These are phyloP conservation scores for Trichoderma citrinoviride DNA, from an alignment of 2,329 filamentous ascomycete species.

Conservation along the genomic window DNA sequence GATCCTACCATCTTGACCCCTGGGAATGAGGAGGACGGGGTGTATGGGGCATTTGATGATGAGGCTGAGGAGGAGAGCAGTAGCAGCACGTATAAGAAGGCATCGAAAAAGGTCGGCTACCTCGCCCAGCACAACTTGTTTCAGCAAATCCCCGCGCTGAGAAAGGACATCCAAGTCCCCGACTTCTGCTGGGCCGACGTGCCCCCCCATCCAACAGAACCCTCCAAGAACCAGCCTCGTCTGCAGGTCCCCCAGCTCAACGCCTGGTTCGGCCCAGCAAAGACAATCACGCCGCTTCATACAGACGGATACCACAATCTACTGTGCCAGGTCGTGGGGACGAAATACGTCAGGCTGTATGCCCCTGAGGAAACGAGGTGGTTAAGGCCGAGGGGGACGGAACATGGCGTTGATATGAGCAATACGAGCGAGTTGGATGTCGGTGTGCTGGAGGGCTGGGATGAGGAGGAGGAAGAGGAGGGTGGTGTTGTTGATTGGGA, in stretches of 20 bases:
- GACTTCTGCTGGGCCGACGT: slow-evolving; percentile 79
- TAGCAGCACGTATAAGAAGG: no score
- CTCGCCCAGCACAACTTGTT: slow-evolving; percentile 91
- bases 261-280: slow-evolving; percentile 86
- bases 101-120: slow-evolving; percentile 63
- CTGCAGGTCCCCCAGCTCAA: slow-evolving; percentile 69
- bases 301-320: slow-evolving; percentile 95
- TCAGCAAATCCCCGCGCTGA: slow-evolving; percentile 72
- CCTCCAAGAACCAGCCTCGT: slow-evolving; percentile 38
- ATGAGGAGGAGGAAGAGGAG: slow-evolving; percentile 33
- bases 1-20: slow-evolving; percentile 25
- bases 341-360: slow-evolving; percentile 91
- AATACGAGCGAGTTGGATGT: slow-evolving; percentile 85
- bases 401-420: slow-evolving; percentile 80
- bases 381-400: slow-evolving; percentile 61
- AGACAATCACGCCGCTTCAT: slow-evolving; percentile 88
- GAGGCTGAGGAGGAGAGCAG: no score
- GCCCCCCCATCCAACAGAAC: slow-evolving; percentile 50
- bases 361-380: slow-evolving; percentile 58
- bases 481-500: slow-evolving; percentile 37
- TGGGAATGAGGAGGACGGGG: slow-evolving; percentile 22
- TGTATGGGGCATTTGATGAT: no score
- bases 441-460: slow-evolving; percentile 64
- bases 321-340: slow-evolving; percentile 81
- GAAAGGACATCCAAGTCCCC: slow-evolving; percentile 72